Evolutionary conservation across 2,329 filamentous ascomycete genomes (phyloP).

Genomic region (Sphaerulina vaccinii): DNA sequence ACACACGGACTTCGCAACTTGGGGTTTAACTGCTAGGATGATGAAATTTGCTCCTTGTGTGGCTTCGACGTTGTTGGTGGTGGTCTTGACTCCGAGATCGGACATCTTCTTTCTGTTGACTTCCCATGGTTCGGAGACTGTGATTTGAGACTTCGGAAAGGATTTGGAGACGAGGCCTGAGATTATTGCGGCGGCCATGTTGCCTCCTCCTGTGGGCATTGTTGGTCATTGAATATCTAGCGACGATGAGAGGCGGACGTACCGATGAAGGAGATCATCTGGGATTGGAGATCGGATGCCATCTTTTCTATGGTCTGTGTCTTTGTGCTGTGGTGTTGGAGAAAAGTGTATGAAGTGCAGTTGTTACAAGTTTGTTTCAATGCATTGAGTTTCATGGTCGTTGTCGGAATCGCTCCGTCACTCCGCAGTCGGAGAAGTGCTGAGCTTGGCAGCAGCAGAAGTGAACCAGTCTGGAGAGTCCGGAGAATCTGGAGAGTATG

Average conservation of each 20-base stretch:
- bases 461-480: no score
- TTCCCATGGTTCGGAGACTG: constrained; percentile 33
- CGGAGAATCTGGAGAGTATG: no score
- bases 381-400: no score
- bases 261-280: constrained; percentile 32
- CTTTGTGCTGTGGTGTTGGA: no score
- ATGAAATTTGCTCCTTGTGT: constrained; percentile 29
- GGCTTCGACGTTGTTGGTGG: constrained; percentile 29
- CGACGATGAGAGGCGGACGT: not conserved
- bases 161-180: constrained; percentile 28
- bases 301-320: not conserved
- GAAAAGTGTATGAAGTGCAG: no score
- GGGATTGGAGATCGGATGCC: constrained; percentile 20
- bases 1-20: constrained; percentile 32
- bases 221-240: not conserved
- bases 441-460: no score
- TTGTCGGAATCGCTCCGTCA: no score
- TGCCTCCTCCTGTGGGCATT: constrained; percentile 27
- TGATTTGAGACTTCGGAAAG: constrained; percentile 28
- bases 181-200: constrained; percentile 34
- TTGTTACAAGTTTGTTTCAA: no score
- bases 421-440: no score
- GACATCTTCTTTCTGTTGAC: constrained; percentile 33
- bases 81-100: constrained; percentile 29
- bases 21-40: constrained; percentile 32